These are phyloP conservation scores for Aspergillus proliferans DNA, from an alignment of 2,329 filamentous ascomycete species.

Conservation along the genomic window DNA sequence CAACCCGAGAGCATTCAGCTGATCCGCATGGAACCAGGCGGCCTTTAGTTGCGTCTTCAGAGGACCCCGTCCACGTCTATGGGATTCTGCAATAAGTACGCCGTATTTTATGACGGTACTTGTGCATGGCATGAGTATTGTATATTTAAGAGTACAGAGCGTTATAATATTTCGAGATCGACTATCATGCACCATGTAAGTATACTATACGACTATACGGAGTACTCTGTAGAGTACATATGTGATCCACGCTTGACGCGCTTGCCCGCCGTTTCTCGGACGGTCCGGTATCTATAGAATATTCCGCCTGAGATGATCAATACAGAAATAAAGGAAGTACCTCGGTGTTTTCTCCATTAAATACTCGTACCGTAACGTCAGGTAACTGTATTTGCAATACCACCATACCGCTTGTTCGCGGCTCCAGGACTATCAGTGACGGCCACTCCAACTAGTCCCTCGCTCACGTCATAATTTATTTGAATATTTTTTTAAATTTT, in stretches of 20 bases:
- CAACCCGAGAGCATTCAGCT: slow-evolving; percentile 24
- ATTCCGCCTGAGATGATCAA: background rate
- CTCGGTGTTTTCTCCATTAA: too few species aligned
- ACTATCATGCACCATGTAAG: background rate
- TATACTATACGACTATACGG: background rate
- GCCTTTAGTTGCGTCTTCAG: slow-evolving; percentile 20
- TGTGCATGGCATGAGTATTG: too few species aligned
- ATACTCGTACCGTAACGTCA: too few species aligned
- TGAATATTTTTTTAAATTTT: slow-evolving; percentile 5
- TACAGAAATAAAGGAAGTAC: too few species aligned
- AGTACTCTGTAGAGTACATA: background rate
- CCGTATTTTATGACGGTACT: too few species aligned
- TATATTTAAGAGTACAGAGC: too few species aligned
- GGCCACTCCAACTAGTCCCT: background rate
- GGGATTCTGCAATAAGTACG: slow-evolving; percentile 20
- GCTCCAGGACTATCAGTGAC: background rate
- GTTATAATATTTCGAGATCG: too few species aligned
- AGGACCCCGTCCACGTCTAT: slow-evolving; percentile 31
- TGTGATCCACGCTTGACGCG: slow-evolving; percentile 7
- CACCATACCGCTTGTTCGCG: too few species aligned
- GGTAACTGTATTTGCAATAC: too few species aligned
- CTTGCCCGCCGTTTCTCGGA: slow-evolving; percentile 18
- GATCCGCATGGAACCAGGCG: slow-evolving; percentile 23
- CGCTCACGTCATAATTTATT: slow-evolving; percentile 2
- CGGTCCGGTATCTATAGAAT: slow-evolving; percentile 13